Evolutionary conservation across 371 early-diverging fungal species (phyloP), one percentile per base, ranked within the genome.

Genomic region (Rhizopus stolonifer): DNA sequence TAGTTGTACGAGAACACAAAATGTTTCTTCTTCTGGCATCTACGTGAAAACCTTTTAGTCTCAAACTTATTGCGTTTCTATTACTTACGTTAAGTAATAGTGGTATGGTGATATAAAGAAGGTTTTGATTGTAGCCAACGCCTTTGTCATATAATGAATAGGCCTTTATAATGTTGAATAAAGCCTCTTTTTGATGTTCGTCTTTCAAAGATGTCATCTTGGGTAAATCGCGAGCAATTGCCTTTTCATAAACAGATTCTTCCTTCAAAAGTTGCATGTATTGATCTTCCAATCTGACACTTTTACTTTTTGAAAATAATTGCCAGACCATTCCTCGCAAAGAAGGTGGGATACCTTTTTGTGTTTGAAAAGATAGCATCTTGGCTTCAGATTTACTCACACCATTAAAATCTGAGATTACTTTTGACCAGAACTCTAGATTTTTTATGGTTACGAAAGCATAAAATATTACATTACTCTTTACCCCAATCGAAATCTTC

Each of bases 11-110:
- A 95, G 70, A 18, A 92, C 83, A 68, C 92, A 88, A 70, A 98
- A 98, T 0, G 95, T 92, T 64, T 95, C 92, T 65, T 94, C 96
- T 53, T 96, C 96, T 8, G 95, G 93, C 95, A 94, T 95, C 90
- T 89, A 70, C 6, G 11, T 15, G 6, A 4, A 22, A 33, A 15
- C 19, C 4, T 13, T 14, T 36, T 40, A 46, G 19, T 39, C 19
- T 21, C 39, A 25, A 8, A 22, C 14, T 45, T 2, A 21, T 45
- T n/a, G 8, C 49, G 1, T 32, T 40, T 38, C 4, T 14, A 2
- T 34, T 8, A 64, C 80, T 75, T 84, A 91, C 91, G 69, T 95
- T 91, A 32, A 93, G 65, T 34, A 98, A 70, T 57, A 98, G 59
- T 3, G 95, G 92, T 0, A 91, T 95, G 24, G 88, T 90, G 14